phyloP scores from a whole-genome alignment of 495 filamentous ascomycete genomes.

The Trichocladium antarcticum region DNA sequence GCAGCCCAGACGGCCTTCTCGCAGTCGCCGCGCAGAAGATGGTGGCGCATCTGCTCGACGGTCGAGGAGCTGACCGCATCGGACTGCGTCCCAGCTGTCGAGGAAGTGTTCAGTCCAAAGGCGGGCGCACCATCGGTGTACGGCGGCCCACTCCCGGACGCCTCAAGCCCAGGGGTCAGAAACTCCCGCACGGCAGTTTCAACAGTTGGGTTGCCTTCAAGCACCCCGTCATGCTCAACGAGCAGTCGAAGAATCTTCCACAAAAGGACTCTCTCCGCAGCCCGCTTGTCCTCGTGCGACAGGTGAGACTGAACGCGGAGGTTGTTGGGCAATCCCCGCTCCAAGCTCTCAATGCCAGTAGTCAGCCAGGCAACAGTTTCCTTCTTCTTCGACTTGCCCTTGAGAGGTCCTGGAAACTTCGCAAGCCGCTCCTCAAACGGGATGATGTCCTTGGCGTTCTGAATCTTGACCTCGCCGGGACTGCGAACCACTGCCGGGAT shows the following conservation, averaged over 20 bases:
- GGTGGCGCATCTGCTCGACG: slow-evolving; percentile 55
- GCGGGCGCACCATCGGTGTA: slow-evolving; percentile 26
- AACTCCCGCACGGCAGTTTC: slow-evolving; percentile 60
- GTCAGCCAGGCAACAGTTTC: slow-evolving; percentile 76
- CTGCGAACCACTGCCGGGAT: slow-evolving; percentile 70
- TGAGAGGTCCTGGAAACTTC: slow-evolving; percentile 83
- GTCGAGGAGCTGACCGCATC: slow-evolving; percentile 58
- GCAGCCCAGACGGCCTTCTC: slow-evolving; percentile 91
- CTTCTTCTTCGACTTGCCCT: slow-evolving; percentile 87
- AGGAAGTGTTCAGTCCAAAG: slow-evolving; percentile 13
- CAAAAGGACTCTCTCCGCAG: slow-evolving; percentile 71
- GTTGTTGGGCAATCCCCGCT: slow-evolving; percentile 45
- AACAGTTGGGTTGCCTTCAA: slow-evolving; percentile 65
- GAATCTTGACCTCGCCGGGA: slow-evolving; percentile 72
- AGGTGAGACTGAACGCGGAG: slow-evolving; percentile 32
- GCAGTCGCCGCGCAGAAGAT: slow-evolving; percentile 67
- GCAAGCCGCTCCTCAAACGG: slow-evolving; percentile 58
- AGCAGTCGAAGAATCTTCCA: slow-evolving; percentile 78
- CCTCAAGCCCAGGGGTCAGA: slow-evolving; percentile 49
- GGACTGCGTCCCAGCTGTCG: slow-evolving; percentile 26
- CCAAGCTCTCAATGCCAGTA: slow-evolving; percentile 58
- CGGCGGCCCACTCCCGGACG: slow-evolving; percentile 19
- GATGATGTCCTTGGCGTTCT: slow-evolving; percentile 55
- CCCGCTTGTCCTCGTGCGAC: slow-evolving; percentile 48
- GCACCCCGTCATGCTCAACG: slow-evolving; percentile 72